Evolutionary conservation across 768 basidiomycete species (phyloP), one percentile per base, ranked within the genome.

Genomic region (Xerocomus potaroensis): DNA sequence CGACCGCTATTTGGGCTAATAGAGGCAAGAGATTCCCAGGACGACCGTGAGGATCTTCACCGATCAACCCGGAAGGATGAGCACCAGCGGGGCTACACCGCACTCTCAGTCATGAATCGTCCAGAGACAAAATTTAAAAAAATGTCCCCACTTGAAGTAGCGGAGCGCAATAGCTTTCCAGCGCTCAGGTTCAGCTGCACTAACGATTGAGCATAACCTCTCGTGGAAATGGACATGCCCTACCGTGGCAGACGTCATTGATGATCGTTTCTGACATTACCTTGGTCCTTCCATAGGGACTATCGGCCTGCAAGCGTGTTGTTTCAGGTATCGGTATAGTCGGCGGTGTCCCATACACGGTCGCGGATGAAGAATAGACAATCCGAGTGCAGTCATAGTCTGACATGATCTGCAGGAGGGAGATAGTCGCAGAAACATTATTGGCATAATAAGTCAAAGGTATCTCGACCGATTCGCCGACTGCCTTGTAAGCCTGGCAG

Each of bases 311-410:
- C 49, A 98, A 69, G 15, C 87, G 82, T 4, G 91, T 93, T 3
- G 84, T 78, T 69, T 99, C 96, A 14, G 93, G 91, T 55, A 98
- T 98, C 43, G 96, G 96, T 36, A 98, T 88, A 41, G 71, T 72
- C 18, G 90, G 85, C 9, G 96, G 96, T 4, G 83, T 93, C 44
- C 96, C 96, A 62, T 99, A 99, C 21, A 99, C 96, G 15, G 96
- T 98, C 6, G 96, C 96, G 19, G 92, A 95, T 10, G 94, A 97
- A 1, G 96, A 98, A 73, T 97, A 99, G 43, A 99, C 95, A 48
- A 99, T 72, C 49, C 91, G 80, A 43, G 78, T 76, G 71, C 89
- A 91, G 52, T 84, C 83, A 67, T 81, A 91, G 43, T 87, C 87
- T 33, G 74, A 70, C 93, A 95, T 95, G 55, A 80, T 74, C 72